Evolutionary conservation across 352 stramenopile species (phyloP).

Genomic region (Globisporangium megalacanthum): DNA sequence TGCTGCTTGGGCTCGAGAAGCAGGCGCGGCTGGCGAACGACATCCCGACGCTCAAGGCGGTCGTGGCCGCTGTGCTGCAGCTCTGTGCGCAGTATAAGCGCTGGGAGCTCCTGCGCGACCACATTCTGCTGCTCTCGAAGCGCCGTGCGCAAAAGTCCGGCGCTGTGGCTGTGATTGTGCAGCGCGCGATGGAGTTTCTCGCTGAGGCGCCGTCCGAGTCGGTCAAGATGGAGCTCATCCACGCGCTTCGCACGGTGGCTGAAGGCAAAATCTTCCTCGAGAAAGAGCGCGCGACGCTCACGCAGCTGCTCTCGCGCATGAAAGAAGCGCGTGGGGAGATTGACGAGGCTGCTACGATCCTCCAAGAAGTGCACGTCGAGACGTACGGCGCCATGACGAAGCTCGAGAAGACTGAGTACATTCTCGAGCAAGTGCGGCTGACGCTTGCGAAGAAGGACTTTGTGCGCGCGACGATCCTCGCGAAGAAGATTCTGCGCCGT

Average conservation of each 20-base stretch:
- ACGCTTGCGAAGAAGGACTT: slow-evolving; percentile 97
- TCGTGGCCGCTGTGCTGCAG: slow-evolving; percentile 66
- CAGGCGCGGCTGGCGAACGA: slow-evolving; percentile 75
- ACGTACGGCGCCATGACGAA: slow-evolving; percentile 98
- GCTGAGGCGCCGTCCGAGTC: slow-evolving; percentile 72
- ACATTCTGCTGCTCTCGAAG: slow-evolving; percentile 85
- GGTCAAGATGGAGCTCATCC: slow-evolving; percentile 91
- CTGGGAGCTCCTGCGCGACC: slow-evolving; percentile 87
- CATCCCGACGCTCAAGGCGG: slow-evolving; percentile 79
- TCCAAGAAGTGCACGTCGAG: slow-evolving; percentile 98
- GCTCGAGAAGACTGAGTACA: slow-evolving; percentile 98
- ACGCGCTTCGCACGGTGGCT: slow-evolving; percentile 90
- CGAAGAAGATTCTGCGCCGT: slow-evolving; percentile 95
- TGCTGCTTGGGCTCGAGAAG: slow-evolving; percentile 85
- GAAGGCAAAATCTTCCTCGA: slow-evolving; percentile 98
- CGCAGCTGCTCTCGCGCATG: slow-evolving; percentile 89
- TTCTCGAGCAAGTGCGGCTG: slow-evolving; percentile 97
- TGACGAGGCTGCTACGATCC: slow-evolving; percentile 88
- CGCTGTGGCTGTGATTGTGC: slow-evolving; percentile 80
- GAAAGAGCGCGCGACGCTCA: slow-evolving; percentile 93
- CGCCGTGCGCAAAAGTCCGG: slow-evolving; percentile 85
- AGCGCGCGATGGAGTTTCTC: slow-evolving; percentile 81
- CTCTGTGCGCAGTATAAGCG: slow-evolving; percentile 83
- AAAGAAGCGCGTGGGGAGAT: slow-evolving; percentile 93
- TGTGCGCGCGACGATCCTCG: slow-evolving; percentile 94